Base-by-base conservation (phyloP, 495 filamentous ascomycete genomes). In the Neurospora cerealis region DNA sequence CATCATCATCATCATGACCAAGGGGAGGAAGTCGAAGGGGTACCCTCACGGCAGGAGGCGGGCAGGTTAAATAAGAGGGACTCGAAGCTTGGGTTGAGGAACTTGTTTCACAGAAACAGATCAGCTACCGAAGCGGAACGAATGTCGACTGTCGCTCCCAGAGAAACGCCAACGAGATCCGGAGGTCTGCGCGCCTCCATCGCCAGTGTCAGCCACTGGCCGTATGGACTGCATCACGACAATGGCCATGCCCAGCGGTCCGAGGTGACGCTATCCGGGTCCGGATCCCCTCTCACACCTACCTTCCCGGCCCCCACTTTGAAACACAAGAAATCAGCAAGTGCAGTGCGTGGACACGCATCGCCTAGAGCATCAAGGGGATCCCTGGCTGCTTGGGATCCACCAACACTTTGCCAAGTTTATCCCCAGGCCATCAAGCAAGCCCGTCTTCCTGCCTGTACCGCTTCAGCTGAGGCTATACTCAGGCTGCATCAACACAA, bases 391-490 rank as follows among this genome's bases (percentile, higher is more conserved):
- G 74, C 85, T 15, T 97, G 93, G 92, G 88, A 90, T 72, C 91
- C 93, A 4, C 94, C 94, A 9, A 92, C 95, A 4, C 85, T 98
- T 8, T 97, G 94, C 82, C 90, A 96, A 78, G 93, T 93, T n/a
- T 97, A 93, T 79, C 91, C 94, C 1, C 95, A 97, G 80, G 89
- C 94, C 10, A 88, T 89, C 71, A 86, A 87, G 76, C 83, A 86
- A 76, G 82, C 85, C 11, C 83, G 83, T 70, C 82, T 89, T 42
- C 85, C 86, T 46, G 86, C 85, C 72, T 87, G 83, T 42, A 86
- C 84, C 62, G 73, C 83, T 32, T 85, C 87, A 38, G 83, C 85
- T 71, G 89, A 89, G 73, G 80, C 83, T 8, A 89, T 97, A 37
- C 78, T 95, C 32, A 90, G 93, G 36, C 80, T 89, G 75, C 83